phyloP scores from a whole-genome alignment of 176 grass and related monocot species.

The Miscanthus lutarioriparius region DNA sequence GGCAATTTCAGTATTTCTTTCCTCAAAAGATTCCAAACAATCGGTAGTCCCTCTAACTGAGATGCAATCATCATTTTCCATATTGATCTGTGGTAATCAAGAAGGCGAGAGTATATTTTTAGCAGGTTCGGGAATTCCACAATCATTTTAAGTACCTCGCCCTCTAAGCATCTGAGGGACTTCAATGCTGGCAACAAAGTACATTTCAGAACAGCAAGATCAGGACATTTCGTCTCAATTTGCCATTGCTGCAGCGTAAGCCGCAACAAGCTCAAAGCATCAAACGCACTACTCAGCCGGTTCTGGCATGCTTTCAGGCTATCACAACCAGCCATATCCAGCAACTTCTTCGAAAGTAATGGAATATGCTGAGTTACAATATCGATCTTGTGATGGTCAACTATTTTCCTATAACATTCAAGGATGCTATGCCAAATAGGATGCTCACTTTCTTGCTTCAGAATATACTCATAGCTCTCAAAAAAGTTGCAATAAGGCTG shows the following conservation, averaged over 20 bases:
- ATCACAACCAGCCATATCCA: slow-evolving; percentile 54
- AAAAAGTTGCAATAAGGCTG: slow-evolving; percentile 76
- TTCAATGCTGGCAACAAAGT: slow-evolving; percentile 49
- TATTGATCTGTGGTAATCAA: slow-evolving; percentile 82
- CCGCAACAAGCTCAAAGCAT: slow-evolving; percentile 64
- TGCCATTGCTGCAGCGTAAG: slow-evolving; percentile 75
- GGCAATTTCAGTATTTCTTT: slow-evolving; percentile 72
- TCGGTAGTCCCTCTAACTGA: slow-evolving; percentile 54
- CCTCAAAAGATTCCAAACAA: slow-evolving; percentile 81
- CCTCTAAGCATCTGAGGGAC: slow-evolving; percentile 67
- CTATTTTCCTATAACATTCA: slow-evolving; percentile 50
- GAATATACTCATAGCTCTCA: slow-evolving; percentile 49
- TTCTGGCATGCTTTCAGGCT: slow-evolving; percentile 44
- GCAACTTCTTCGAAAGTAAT: slow-evolving; percentile 56
- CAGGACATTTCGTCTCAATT: slow-evolving; percentile 46
- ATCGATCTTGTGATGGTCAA: slow-evolving; percentile 63
- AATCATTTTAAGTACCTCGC: slow-evolving; percentile 56
- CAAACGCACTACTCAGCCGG: slow-evolving; percentile 38
- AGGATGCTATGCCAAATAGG: slow-evolving; percentile 77
- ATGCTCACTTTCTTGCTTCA: slow-evolving; percentile 58
- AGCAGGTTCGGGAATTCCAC: too few species aligned
- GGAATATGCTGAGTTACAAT: slow-evolving; percentile 52
- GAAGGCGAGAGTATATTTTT: slow-evolving; percentile 48
- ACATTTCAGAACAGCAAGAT: slow-evolving; percentile 41
- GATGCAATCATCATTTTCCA: slow-evolving; percentile 71